phyloP scores from a whole-genome alignment of 176 grass and related monocot species.

The Zea luxurians region DNA sequence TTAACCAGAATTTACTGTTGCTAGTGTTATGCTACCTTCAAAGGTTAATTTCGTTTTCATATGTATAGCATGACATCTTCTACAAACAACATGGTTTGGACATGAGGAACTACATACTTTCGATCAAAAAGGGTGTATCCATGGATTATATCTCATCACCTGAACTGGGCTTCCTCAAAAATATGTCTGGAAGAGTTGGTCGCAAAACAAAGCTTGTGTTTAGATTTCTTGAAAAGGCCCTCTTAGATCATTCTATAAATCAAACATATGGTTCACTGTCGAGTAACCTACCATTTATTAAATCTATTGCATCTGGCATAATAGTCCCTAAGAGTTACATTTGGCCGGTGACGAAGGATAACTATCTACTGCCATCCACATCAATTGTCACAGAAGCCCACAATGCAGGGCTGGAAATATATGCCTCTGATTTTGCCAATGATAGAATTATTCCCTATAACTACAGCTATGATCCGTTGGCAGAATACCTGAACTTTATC shows the following conservation, averaged over 20 bases:
- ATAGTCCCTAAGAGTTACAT: conserved; percentile 86
- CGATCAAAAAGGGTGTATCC: conserved; percentile 37
- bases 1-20: conserved; percentile 19
- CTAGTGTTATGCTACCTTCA: conserved; percentile 13
- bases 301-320: conserved; percentile 75
- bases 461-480: conserved; percentile 90
- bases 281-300: conserved; percentile 67
- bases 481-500: conserved; percentile 61
- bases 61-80: conserved; percentile 60
- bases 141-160: conserved; percentile 77
- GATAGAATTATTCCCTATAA: conserved; percentile 77
- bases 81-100: conserved; percentile 58
- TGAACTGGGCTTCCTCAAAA: conserved; percentile 66
- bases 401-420: conserved; percentile 70
- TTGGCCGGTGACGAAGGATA: conserved; percentile 62
- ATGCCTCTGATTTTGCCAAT: conserved; percentile 81
- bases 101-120: conserved; percentile 63
- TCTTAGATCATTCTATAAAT: conserved; percentile 70
- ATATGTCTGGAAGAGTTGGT: conserved; percentile 52
- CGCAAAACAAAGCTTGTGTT: conserved; percentile 72
- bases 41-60: conserved; percentile 26
- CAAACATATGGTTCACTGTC: conserved; percentile 55
- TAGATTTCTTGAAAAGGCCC: conserved; percentile 45
- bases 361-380: conserved; percentile 46
- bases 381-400: conserved; percentile 59